These are phyloP conservation scores for Aegilops speltoides DNA, from an alignment of 176 grass and related monocot genomes.

Conservation along the genomic window DNA sequence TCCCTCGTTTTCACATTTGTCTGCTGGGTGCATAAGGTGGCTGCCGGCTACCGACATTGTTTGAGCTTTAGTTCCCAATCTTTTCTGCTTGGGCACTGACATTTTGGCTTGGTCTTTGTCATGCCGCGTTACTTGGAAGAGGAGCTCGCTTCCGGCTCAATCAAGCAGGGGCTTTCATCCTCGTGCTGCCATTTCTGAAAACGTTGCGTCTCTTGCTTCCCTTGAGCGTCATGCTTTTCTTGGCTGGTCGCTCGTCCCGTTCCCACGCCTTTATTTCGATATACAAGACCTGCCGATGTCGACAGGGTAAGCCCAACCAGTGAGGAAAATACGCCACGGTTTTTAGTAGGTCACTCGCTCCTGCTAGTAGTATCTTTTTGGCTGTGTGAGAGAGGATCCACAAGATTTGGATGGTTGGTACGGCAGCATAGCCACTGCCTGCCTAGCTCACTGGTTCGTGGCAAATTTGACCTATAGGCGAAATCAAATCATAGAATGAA, in stretches of 20 bases:
- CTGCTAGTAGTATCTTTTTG: neutral
- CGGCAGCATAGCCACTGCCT: neutral
- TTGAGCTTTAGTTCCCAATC: neutral
- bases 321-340: neutral
- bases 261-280: neutral
- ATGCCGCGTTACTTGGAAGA: neutral
- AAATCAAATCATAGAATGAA: too few relatives aligned
- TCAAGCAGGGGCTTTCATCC: neutral
- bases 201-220: neutral
- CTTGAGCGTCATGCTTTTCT: neutral
- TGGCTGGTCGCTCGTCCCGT: neutral
- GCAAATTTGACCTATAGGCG: too few relatives aligned
- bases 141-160: constrained; percentile 23
- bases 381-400: neutral
- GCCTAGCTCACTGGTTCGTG: neutral
- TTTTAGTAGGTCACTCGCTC: neutral
- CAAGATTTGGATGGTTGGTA: neutral
- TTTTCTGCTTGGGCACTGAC: neutral
- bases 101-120: neutral
- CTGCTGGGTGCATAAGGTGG: neutral
- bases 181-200: neutral
- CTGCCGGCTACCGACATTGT: neutral
- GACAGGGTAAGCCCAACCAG: neutral
- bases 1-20: neutral
- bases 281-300: neutral